phyloP scores from a whole-genome alignment of 345 rosid genomes.

The Psidium friedrichsthalianum region DNA sequence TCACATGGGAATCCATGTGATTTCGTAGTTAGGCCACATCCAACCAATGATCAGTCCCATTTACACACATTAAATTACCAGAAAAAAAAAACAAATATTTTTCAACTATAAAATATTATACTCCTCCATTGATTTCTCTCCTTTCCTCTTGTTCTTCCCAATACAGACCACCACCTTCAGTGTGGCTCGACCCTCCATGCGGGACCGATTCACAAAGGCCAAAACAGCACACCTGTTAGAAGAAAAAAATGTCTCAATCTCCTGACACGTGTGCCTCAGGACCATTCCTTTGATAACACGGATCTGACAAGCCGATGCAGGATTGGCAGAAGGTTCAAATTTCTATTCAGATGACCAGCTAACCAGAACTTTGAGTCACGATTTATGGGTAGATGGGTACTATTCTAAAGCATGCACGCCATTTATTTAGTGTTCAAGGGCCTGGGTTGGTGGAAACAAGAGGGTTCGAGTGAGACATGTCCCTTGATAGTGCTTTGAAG shows the following conservation, averaged over 20 bases:
- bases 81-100: too few relatives aligned
- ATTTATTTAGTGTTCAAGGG: not conserved
- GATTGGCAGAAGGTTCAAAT: not conserved
- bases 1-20: constrained; percentile 38
- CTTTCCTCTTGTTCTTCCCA: not conserved
- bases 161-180: not conserved
- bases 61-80: not conserved
- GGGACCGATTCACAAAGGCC: constrained; percentile 18
- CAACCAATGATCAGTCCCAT: constrained; percentile 4
- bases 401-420: not conserved
- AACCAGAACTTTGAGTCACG: not conserved
- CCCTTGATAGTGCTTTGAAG: not conserved
- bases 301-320: constrained; percentile 7
- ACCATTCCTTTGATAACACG: constrained; percentile 8
- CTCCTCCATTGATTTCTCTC: not conserved
- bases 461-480: constrained; percentile 1
- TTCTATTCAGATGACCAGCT: not conserved
- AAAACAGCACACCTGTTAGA: constrained; percentile 3
- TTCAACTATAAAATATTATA: not conserved
- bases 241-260: not conserved
- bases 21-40: constrained; percentile 6
- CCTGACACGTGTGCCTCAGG: constrained; percentile 15
- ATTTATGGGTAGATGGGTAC: not conserved
- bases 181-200: constrained; percentile 31
- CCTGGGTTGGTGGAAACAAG: constrained; percentile 15